Evolutionary conservation across 805 yeast genomes (phyloP), one percentile per base, ranked within the genome.

Genomic region (Cephaloascus fragrans): DNA sequence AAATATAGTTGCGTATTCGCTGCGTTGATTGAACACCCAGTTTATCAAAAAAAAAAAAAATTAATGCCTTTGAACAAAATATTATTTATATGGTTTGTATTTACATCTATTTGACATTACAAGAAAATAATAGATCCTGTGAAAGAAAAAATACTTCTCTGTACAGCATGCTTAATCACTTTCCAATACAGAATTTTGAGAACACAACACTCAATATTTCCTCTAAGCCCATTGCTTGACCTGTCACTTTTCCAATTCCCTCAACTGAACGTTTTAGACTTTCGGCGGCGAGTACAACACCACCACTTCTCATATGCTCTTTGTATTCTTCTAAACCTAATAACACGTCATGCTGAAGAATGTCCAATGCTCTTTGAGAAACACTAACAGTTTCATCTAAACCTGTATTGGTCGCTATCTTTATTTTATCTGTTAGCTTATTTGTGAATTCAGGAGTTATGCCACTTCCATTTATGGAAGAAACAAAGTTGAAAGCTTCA

Each of bases 171-270:
- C n/a, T n/a, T 18, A 26, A 8, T 47, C 62, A 90, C 57, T 90
- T 90, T 0, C 98, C 98, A 18, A 93, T 87, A 57, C 98, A 93
- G 55, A 93, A 93, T 44, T 78, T 83, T 2, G 95, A 80, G 53
- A 93, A 93, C 0, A 93, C 93, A 1, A 85, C 90, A 1, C 93
- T 96, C 4, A 93, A 63, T 1, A 93, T 78, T 52, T 93, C 97
- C 48, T 93, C 97, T 0, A 89, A 71, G 0, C 95, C 95, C 12
- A 90, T 77, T 0, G 86, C 74, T 32, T 84, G 83, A 1, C 97
- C 98, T 0, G 97, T 89, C 19, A 93, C 83, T 51, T 80, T 84
- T 0, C 97, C 97, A 31, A 93, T 83, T 0, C 96, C 96, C 12
- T 82, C 87, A 16, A 82, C 77, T 1, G 96, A 78, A 37, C 71